phyloP scores from a whole-genome alignment of 768 basidiomycete species.

The Rhizopogon roseolus region DNA sequence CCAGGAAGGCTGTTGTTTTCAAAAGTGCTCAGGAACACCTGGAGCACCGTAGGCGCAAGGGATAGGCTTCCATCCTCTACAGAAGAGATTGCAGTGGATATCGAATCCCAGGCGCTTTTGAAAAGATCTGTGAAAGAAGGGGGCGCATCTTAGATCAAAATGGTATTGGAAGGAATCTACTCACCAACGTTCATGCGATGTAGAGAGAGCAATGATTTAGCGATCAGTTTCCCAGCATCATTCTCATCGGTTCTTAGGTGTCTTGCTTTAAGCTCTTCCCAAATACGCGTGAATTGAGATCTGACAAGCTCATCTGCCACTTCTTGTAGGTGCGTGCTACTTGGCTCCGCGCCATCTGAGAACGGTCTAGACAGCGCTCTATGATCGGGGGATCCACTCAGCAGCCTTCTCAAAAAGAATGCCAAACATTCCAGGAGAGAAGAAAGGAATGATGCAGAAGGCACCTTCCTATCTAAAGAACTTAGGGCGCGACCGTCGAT shows the following conservation, averaged over 20 bases:
- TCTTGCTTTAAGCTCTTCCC: constrained; percentile 40
- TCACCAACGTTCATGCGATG: constrained; percentile 22
- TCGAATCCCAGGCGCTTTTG: constrained; percentile 40
- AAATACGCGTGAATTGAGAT: constrained; percentile 42
- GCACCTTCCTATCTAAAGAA: constrained; percentile 45
- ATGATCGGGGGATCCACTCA: constrained; percentile 14
- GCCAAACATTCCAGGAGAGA: constrained; percentile 67
- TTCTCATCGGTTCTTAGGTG: constrained; percentile 43
- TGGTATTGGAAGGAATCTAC: constrained; percentile 4
- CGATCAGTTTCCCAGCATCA: constrained; percentile 39
- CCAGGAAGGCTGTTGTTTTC: constrained; percentile 39
- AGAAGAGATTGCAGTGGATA: constrained; percentile 23
- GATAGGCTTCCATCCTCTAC: not conserved
- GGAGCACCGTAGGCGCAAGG: not conserved
- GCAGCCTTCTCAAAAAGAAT: constrained; percentile 47
- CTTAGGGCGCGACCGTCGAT: constrained; percentile 63
- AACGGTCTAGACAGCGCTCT: not conserved
- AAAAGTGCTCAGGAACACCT: not conserved
- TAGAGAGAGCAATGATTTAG: constrained; percentile 32
- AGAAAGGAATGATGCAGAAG: constrained; percentile 62
- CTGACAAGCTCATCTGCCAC: constrained; percentile 29
- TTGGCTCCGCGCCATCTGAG: constrained; percentile 2
- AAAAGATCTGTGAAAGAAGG: constrained; percentile 36
- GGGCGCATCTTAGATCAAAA: not conserved
- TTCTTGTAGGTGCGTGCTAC: constrained; percentile 2